Evolutionary conservation across 768 basidiomycete genomes (phyloP).

Genomic region (Roridomyces roridus): DNA sequence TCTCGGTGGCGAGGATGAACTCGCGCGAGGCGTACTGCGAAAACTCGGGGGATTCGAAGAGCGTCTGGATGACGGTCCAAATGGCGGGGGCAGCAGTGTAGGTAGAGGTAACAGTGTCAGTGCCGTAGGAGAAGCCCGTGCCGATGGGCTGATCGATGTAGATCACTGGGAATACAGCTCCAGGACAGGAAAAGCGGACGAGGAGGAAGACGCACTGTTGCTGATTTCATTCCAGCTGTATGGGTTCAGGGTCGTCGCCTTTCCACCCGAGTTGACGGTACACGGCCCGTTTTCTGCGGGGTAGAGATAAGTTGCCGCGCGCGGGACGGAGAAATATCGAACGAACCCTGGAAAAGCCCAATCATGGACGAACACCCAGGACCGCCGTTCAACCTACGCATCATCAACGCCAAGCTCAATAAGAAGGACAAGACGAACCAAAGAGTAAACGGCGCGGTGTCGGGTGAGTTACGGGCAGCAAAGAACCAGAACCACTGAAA

Average conservation of each 20-base stretch:
- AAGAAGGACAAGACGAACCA: conserved; percentile 45
- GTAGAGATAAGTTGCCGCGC: conserved; percentile 20
- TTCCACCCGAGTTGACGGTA: conserved; percentile 56
- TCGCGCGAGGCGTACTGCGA: conserved; percentile 57
- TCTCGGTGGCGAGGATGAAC: conserved; percentile 71
- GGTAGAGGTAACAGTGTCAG: conserved; percentile 59
- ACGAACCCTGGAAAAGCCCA: conserved; percentile 30
- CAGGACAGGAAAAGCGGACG: background rate
- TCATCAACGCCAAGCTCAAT: background rate
- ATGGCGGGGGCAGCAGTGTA: conserved; percentile 58
- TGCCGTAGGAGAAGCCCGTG: conserved; percentile 64
- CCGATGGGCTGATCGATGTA: conserved; percentile 74
- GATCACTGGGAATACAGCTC: conserved; percentile 50
- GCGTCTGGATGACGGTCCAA: conserved; percentile 67
- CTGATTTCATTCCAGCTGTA: conserved; percentile 74
- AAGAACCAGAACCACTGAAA: conserved; percentile 79
- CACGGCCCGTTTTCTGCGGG: conserved; percentile 71
- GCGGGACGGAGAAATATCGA: conserved; percentile 37
- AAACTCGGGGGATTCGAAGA: conserved; percentile 63
- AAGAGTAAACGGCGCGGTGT: conserved; percentile 68
- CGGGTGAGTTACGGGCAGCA: conserved; percentile 61
- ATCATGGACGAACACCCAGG: conserved; percentile 71
- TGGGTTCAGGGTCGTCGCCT: conserved; percentile 61
- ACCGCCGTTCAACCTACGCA: conserved; percentile 44
- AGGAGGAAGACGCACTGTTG: conserved; percentile 52